These are phyloP conservation scores for Boletus tomentosulus DNA, from an alignment of 768 basidiomycete species.

Conservation along the genomic window DNA sequence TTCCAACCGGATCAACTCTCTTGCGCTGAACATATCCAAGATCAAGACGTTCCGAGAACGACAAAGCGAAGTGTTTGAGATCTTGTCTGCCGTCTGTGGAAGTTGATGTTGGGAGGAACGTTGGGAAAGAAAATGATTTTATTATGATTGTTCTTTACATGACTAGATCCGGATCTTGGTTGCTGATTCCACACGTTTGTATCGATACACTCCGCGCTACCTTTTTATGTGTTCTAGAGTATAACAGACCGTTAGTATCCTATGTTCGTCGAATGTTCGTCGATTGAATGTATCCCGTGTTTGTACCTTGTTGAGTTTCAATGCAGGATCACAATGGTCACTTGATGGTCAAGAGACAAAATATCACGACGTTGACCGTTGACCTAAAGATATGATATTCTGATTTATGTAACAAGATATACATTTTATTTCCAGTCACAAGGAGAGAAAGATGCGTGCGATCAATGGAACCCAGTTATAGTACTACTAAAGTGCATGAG, in stretches of 20 bases:
- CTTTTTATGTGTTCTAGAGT: neutral
- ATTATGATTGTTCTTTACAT: neutral
- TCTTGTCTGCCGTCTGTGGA: slow-evolving; percentile 32
- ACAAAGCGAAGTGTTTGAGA: slow-evolving; percentile 66
- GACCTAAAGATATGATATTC: too few relatives aligned
- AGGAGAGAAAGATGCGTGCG: too few relatives aligned
- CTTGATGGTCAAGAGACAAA: too few relatives aligned
- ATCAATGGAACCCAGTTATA: too few relatives aligned
- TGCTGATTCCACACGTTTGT: neutral
- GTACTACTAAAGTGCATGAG: neutral
- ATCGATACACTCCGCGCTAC: slow-evolving; percentile 2
- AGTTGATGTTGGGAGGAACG: slow-evolving; percentile 1
- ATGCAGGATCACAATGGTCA: too few relatives aligned
- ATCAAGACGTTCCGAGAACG: slow-evolving; percentile 69
- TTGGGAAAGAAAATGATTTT: neutral
- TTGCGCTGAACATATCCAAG: slow-evolving; percentile 67
- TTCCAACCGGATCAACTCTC: slow-evolving; percentile 70
- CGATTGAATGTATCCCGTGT: neutral
- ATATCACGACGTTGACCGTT: too few relatives aligned
- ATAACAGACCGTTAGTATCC: neutral
- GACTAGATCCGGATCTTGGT: neutral
- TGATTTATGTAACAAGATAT: neutral
- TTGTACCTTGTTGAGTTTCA: neutral
- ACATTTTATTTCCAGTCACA: neutral
- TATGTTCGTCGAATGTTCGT: neutral